Percentiles rank a stretch among this genome's conserved stretches.
Evolutionary conservation across 2,329 filamentous ascomycete genomes (phyloP).

Genomic region (Monilinia aucupariae): DNA sequence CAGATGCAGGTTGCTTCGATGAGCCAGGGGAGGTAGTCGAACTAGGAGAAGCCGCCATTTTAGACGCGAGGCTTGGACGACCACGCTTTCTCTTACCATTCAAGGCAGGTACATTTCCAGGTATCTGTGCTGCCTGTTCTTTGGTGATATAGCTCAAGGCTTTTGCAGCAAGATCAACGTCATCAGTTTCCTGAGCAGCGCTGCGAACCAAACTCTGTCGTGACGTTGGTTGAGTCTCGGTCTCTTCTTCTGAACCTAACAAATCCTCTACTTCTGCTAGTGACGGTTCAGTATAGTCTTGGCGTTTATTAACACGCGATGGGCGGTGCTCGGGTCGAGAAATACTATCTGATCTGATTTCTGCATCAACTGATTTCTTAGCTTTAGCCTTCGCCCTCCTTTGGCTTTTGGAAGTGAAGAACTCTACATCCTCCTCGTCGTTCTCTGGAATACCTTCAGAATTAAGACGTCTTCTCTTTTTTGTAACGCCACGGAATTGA

Average conservation of each 20-base stretch:
- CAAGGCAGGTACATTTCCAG: not conserved
- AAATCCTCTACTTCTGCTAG: constrained; percentile 23
- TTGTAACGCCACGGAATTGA: constrained; percentile 18
- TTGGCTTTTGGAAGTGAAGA: constrained; percentile 29
- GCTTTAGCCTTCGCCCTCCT: constrained; percentile 23
- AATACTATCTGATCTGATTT: constrained; percentile 1
- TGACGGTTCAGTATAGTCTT: constrained; percentile 28
- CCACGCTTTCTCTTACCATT: constrained; percentile 22
- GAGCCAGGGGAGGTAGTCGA: not conserved
- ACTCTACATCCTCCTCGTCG: constrained; percentile 28
- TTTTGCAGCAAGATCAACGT: constrained; percentile 26
- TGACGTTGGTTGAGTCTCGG: not conserved
- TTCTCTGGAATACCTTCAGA: constrained; percentile 20
- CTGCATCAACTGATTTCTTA: constrained; percentile 18
- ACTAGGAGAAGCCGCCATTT: not conserved
- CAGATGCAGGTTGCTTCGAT: constrained; percentile 17
- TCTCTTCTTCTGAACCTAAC: constrained; percentile 4
- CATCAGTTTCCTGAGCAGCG: constrained; percentile 11
- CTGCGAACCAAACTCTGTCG: constrained; percentile 8
- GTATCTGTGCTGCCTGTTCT: not conserved
- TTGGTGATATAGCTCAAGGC: constrained; percentile 24
- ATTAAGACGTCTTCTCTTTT: constrained; percentile 25
- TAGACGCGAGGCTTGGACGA: constrained; percentile 12
- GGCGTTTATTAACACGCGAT: constrained; percentile 22
- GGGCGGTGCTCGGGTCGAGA: constrained; percentile 21